Evolutionary conservation across 345 rosid genomes (phyloP), one percentile per base, ranked within the genome.

Genomic region (Mangifera indica): DNA sequence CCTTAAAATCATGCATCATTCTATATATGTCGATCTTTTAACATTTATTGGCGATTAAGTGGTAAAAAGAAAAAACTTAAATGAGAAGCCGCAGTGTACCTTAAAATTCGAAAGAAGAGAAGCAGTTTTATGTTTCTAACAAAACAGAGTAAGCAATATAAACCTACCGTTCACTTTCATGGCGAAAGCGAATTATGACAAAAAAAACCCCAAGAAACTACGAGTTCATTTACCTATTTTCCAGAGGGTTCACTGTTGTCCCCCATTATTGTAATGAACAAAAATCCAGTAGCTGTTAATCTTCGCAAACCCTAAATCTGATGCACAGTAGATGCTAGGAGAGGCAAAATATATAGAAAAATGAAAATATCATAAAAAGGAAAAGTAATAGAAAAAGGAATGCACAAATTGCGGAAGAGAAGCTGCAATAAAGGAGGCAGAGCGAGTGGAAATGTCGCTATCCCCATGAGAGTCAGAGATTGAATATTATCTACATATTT

Each of bases 381-480:
- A 59, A 58, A 70, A 25, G 44, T 15, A 56, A 17, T 3, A 52
- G 5, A 20, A 61, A 22, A 61, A 14, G 51, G 60, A 60, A 45
- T 60, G 74, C 67, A 71, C 45, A 70, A 59, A 70, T 70, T 20
- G 46, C 66, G 66, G 73, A 60, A 59, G 73, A 60, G 56, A 48
- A 21, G 73, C 51, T 20, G 63, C 62, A 66, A 66, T 29, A 51
- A 67, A 69, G 34, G 34, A 58, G 5, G 61, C 21, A 40, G 73
- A 37, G 46, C 60, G 25, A 65, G 73, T 74, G 56, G 72, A 77
- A 32, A 78, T 34, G 77, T 78, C 84, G 74, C 75, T 78, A 60
- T 81, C 79, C 15, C 52, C 84, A 24, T 81, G 84, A 68, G 81
- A 81, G 77, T 81, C 77, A 78, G 84, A 62, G 74, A 75, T 37